Percentiles rank a stretch among this genome's conserved stretches.
Evolutionary conservation across 2,329 filamentous ascomycete genomes (phyloP).

Genomic region (Pseudogymnoascus sp.): DNA sequence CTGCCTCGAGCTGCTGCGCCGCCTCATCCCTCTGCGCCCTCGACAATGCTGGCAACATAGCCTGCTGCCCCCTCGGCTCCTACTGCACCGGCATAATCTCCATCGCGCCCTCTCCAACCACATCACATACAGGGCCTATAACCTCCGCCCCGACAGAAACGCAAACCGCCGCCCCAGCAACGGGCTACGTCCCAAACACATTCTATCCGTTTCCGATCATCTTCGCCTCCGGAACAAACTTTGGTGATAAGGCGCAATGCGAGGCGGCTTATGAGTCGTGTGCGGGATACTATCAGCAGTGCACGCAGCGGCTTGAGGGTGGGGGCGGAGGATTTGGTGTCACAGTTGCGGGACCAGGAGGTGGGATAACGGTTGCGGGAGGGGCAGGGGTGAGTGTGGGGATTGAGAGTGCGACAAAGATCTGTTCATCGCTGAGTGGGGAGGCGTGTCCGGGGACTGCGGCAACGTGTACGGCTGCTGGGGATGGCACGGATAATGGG

Average conservation of each 20-base stretch:
- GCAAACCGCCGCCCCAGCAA: conserved; percentile 27
- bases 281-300: conserved; percentile 47
- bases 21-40: conserved; percentile 24
- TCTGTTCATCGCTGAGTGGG: conserved; percentile 51
- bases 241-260: conserved; percentile 45
- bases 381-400: conserved; percentile 32
- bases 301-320: conserved; percentile 43
- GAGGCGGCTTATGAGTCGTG: conserved; percentile 46
- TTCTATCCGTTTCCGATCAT: conserved; percentile 57
- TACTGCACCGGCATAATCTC: conserved; percentile 28
- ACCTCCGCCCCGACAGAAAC: conserved; percentile 14
- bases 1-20: conserved; percentile 27
- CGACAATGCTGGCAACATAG: conserved; percentile 26
- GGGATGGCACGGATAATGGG: conserved; percentile 15
- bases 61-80: conserved; percentile 29
- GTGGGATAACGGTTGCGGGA: conserved; percentile 46
- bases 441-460: conserved; percentile 40
- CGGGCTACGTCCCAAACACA: conserved; percentile 49
- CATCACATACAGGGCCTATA: not conserved
- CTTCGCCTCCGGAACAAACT: conserved; percentile 37
- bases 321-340: conserved; percentile 41
- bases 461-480: conserved; percentile 24
- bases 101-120: conserved; percentile 15
- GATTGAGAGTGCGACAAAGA: conserved; percentile 41
- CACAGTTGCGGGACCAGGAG: conserved; percentile 49